Evolutionary conservation across 2,329 filamentous ascomycete species (phyloP).

Genomic region (Alternaria triticimaculans): DNA sequence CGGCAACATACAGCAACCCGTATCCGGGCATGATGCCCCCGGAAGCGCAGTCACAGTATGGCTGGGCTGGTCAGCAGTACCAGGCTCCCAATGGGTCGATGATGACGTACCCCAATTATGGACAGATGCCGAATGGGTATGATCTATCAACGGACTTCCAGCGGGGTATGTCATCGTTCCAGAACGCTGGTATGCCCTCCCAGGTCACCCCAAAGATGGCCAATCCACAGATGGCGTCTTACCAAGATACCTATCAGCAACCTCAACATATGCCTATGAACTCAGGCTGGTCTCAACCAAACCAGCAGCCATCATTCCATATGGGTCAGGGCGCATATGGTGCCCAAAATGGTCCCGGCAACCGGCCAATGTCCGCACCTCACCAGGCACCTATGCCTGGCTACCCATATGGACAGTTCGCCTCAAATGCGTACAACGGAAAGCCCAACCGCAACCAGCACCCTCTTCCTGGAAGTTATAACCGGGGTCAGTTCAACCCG

Average conservation of each 20-base stretch:
- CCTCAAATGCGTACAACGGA: conserved; percentile 63
- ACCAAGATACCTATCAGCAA: conserved; percentile 42
- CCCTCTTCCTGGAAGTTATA: conserved; percentile 83
- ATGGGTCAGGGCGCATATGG: conserved; percentile 35
- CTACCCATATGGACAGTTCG: conserved; percentile 82
- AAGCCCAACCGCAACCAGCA: conserved; percentile 78
- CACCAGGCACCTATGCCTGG: conserved; percentile 49
- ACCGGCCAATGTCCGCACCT: conserved; percentile 47
- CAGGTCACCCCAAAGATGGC: conserved; percentile 50
- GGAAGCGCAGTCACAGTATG: conserved; percentile 46
- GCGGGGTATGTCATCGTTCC: conserved; percentile 55
- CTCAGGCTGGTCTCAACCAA: conserved; percentile 42
- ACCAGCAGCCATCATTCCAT: conserved; percentile 37
- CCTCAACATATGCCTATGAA: conserved; percentile 38
- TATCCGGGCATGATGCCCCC: conserved; percentile 47
- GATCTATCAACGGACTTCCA: conserved; percentile 56
- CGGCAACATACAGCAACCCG: conserved; percentile 38
- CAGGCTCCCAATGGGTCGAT: conserved; percentile 32
- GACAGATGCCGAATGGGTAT: conserved; percentile 46
- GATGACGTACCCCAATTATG: conserved; percentile 38
- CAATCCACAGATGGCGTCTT: conserved; percentile 42
- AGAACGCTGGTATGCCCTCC: conserved; percentile 42
- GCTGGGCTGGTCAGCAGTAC: conserved; percentile 44
- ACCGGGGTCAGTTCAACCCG: conserved; percentile 87
- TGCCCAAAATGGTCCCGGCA: conserved; percentile 31